Conservation (phyloP, 768 basidiomycete genomes). For the Cystofilobasidium capitatum region DNA sequence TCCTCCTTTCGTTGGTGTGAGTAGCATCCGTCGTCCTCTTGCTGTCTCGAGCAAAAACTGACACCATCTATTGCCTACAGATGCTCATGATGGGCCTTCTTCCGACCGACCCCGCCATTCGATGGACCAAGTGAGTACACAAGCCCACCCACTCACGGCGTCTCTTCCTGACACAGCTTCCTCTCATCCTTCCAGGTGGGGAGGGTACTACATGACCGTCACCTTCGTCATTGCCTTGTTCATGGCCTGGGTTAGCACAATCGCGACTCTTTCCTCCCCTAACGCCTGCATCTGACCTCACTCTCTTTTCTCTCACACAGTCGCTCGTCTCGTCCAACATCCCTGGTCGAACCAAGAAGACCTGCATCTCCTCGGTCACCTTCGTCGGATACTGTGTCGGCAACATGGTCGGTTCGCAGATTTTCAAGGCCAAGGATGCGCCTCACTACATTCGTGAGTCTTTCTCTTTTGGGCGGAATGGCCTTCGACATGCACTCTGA, state of each 20-base stretch:
- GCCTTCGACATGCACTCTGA: background rate
- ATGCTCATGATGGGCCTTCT: constrained; percentile 17
- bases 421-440: constrained; percentile 19
- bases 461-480: background rate
- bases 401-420: constrained; percentile 16
- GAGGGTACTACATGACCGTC: background rate
- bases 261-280: no score
- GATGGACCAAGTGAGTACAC: constrained; percentile 13
- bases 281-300: no score
- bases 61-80: background rate
- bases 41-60: constrained; percentile 6
- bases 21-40: constrained; percentile 16
- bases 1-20: constrained; percentile 30
- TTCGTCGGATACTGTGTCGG: constrained; percentile 29
- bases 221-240: constrained; percentile 15
- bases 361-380: constrained; percentile 17
- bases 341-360: constrained; percentile 32
- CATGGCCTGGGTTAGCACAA: constrained; percentile 30
- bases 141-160: background rate
- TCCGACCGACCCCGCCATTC: background rate
- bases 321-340: constrained; percentile 29
- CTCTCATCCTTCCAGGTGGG: background rate
- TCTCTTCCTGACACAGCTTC: background rate
- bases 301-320: constrained; percentile 26
- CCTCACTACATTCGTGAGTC: constrained; percentile 13